Evolutionary conservation across 1,284 basidiomycete genomes (phyloP).

Genomic region (Microstroma glucosiphilum): DNA sequence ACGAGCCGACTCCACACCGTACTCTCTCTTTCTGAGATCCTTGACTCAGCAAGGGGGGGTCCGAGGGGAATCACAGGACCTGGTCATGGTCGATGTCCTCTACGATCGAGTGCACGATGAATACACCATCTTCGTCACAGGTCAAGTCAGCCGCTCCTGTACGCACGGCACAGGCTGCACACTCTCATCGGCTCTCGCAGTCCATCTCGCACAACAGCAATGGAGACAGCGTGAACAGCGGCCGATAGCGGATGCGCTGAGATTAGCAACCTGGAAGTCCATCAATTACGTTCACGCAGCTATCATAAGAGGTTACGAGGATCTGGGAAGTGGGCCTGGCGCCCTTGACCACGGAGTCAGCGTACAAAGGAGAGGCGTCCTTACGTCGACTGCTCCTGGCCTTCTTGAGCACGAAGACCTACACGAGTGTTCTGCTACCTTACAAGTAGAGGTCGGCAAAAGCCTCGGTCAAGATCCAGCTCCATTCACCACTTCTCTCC

Average conservation of each 20-base stretch:
- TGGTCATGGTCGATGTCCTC: conserved; percentile 59
- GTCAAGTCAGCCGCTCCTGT: conserved; percentile 21
- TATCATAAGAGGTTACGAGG: conserved; percentile 64
- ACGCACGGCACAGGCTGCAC: conserved; percentile 93
- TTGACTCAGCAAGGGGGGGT: neutral
- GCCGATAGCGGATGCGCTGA: conserved; percentile 57
- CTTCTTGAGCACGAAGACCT: neutral
- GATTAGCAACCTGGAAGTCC: conserved; percentile 60
- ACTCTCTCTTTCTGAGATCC: conserved; percentile 9
- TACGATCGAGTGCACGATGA: conserved; percentile 48
- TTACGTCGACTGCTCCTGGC: conserved; percentile 1
- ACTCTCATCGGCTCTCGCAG: conserved; percentile 73
- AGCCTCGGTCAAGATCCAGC: neutral
- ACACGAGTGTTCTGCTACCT: neutral
- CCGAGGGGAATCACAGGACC: conserved; percentile 18
- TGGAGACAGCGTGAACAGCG: too few species aligned
- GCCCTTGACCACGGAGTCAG: conserved; percentile 81
- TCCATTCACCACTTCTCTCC: conserved; percentile 10
- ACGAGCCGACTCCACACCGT: conserved; percentile 22
- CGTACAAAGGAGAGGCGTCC: conserved; percentile 52
- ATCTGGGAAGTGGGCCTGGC: conserved; percentile 69
- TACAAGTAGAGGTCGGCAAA: neutral
- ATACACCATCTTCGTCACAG: conserved; percentile 34
- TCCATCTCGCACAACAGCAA: conserved; percentile 56
- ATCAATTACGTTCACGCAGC: conserved; percentile 70